Conservation (phyloP, 1,139 yeast species). For the Blastobotrys illinoisensis region DNA sequence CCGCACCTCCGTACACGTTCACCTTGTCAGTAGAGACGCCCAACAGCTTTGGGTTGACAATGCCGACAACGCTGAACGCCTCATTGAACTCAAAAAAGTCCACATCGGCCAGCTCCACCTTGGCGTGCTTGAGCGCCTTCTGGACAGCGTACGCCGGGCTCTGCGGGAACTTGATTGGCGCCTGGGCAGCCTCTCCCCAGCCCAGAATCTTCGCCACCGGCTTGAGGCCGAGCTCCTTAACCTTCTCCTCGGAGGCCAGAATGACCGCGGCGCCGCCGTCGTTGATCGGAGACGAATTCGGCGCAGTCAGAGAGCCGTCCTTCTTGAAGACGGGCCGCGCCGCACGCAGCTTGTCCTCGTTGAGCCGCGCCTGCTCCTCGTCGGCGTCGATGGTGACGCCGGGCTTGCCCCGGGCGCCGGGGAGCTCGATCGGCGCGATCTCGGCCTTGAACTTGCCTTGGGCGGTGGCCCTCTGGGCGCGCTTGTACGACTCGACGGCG, state of each 20-base stretch:
- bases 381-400: constrained; percentile 65
- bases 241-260: constrained; percentile 74
- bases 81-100: constrained; percentile 91
- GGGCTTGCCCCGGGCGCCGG: constrained; percentile 92
- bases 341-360: constrained; percentile 64
- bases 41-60: constrained; percentile 78
- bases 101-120: constrained; percentile 52
- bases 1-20: constrained; percentile 97
- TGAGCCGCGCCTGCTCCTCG: constrained; percentile 72
- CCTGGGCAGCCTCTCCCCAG: constrained; percentile 98
- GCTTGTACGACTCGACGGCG: constrained; percentile 80
- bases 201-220: constrained; percentile 86
- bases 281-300: constrained; percentile 91
- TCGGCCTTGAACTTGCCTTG: constrained; percentile 77
- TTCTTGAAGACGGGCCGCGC: constrained; percentile 93
- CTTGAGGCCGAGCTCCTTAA: constrained; percentile 74
- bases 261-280: constrained; percentile 97
- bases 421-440: constrained; percentile 79
- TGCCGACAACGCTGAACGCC: constrained; percentile 93
- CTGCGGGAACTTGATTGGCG: constrained; percentile 89
- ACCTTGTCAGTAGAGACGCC: constrained; percentile 62
- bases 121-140: constrained; percentile 89
- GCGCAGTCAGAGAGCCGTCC: constrained; percentile 87
- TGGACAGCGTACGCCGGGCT: constrained; percentile 93
- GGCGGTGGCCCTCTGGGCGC: constrained; percentile 73